Conservation (phyloP, 2,329 filamentous ascomycete species). For the Teratosphaeria viscida region DNA sequence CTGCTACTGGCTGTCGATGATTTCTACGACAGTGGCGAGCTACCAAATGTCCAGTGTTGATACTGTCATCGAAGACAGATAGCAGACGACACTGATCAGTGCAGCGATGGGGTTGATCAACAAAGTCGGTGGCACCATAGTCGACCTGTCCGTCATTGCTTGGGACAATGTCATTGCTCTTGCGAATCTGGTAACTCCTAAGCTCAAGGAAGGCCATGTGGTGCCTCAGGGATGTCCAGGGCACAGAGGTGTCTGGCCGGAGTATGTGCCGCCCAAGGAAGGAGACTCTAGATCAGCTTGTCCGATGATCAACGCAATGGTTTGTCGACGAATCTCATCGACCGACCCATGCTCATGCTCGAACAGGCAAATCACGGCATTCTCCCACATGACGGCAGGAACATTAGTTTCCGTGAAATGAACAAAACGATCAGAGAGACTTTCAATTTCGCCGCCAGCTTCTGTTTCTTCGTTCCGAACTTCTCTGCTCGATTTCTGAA, state of each 20-base stretch:
- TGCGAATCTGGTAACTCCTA: slow-evolving; percentile 28
- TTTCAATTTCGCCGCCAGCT: slow-evolving; percentile 21
- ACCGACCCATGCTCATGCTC: not conserved
- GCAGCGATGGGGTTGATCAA: slow-evolving; percentile 11
- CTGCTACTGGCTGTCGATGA: not conserved
- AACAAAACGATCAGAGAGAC: slow-evolving; percentile 18
- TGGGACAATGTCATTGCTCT: slow-evolving; percentile 32
- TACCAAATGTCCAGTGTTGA: not conserved
- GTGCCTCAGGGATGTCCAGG: slow-evolving; percentile 27
- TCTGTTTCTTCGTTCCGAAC: slow-evolving; percentile 21
- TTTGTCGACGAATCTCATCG: not conserved
- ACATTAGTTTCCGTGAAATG: slow-evolving; percentile 18
- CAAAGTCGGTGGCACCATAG: slow-evolving; percentile 18
- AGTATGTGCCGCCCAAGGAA: slow-evolving; percentile 27
- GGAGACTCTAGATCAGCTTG: slow-evolving; percentile 24
- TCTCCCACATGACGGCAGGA: slow-evolving; percentile 20
- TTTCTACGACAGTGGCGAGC: not conserved
- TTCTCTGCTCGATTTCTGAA: slow-evolving; percentile 18
- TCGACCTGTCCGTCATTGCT: slow-evolving; percentile 28
- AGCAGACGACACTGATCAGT: not conserved
- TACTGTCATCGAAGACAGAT: not conserved
- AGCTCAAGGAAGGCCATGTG: slow-evolving; percentile 27
- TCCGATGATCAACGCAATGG: slow-evolving; percentile 20
- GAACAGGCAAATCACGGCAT: slow-evolving; percentile 21
- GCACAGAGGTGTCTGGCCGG: slow-evolving; percentile 27